Percentiles rank a stretch among this genome's conserved stretches.
Conservation (phyloP, 2,329 filamentous ascomycete species). For the Macrophomina pseudophaseolina region DNA sequence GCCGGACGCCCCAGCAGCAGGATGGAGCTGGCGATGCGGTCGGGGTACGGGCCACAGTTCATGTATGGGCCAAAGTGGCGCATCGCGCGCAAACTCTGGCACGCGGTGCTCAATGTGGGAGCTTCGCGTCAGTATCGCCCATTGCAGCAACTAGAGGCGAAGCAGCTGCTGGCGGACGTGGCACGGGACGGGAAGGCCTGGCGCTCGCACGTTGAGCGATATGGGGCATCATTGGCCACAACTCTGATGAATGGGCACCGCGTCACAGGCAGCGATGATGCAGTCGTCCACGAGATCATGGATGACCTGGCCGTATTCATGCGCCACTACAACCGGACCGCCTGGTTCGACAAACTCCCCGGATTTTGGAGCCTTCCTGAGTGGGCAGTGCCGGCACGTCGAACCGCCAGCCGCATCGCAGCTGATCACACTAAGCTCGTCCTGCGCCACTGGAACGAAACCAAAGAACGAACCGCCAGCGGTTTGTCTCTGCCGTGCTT, state of each 20-base stretch:
- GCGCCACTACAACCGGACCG: not conserved
- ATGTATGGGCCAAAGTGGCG: constrained; percentile 16
- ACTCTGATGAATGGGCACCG: constrained; percentile 18
- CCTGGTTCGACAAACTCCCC: constrained; percentile 51
- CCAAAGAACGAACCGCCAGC: constrained; percentile 15
- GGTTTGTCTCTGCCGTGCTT: constrained; percentile 13
- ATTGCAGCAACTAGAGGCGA: constrained; percentile 24
- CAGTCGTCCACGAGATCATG: not conserved
- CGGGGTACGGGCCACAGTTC: not conserved
- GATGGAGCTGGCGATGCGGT: constrained; percentile 10
- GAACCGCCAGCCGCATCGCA: constrained; percentile 37
- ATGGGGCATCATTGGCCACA: not conserved
- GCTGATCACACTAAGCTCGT: constrained; percentile 46
- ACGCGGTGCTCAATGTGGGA: constrained; percentile 21
- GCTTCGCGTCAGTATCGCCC: constrained; percentile 23
- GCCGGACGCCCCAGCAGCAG: not conserved
- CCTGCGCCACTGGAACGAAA: constrained; percentile 32
- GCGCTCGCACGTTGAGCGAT: constrained; percentile 7
- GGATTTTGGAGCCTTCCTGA: constrained; percentile 47
- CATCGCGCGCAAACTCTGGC: constrained; percentile 26
- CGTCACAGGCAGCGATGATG: not conserved
- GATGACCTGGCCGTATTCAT: not conserved
- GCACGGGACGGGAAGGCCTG: not conserved
- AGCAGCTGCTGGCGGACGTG: constrained; percentile 14
- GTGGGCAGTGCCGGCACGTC: constrained; percentile 41